These are phyloP conservation scores for Biscogniauxia mediterranea DNA, from an alignment of 2,329 filamentous ascomycete species.

Conservation along the genomic window DNA sequence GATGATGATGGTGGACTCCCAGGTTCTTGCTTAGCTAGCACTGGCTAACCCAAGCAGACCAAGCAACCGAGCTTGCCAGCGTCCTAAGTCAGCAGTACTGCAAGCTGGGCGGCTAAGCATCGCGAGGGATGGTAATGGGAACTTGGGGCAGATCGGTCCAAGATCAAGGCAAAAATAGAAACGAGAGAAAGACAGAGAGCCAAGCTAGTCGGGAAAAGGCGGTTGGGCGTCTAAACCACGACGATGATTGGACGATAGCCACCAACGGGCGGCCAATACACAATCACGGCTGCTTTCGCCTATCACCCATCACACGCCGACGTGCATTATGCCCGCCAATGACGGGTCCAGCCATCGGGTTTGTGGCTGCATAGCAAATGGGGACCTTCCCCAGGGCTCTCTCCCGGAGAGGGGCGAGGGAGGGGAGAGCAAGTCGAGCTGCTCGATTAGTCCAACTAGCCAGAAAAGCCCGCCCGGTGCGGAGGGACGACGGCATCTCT, in stretches of 20 bases:
- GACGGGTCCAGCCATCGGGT: conserved; percentile 17
- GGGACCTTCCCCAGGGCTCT: conserved; percentile 5
- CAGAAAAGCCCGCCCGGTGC: conserved; percentile 4
- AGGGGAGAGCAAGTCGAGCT: conserved; percentile 8
- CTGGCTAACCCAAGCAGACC: conserved; percentile 18
- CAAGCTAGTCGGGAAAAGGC: conserved; percentile 33
- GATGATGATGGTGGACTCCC: conserved; percentile 16
- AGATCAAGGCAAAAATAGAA: conserved; percentile 25
- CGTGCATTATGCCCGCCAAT: conserved; percentile 26
- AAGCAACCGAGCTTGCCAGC: conserved; percentile 23
- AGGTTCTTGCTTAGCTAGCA: conserved; percentile 26
- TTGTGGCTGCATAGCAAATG: conserved; percentile 23
- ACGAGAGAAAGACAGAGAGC: conserved; percentile 17
- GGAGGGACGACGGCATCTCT: conserved; percentile 9
- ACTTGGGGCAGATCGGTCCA: conserved; percentile 15
- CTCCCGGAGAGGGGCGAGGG: background rate
- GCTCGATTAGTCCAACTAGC: conserved; percentile 1
- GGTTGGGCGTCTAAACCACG: conserved; percentile 42
- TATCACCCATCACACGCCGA: conserved; percentile 34
- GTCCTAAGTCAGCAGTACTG: conserved; percentile 34
- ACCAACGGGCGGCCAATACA: conserved; percentile 30
- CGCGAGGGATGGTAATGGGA: conserved; percentile 20
- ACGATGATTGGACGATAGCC: conserved; percentile 32
- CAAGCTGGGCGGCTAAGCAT: conserved; percentile 42
- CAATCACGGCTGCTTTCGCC: conserved; percentile 19